These are phyloP conservation scores for Trichosporon asahii DNA, from an alignment of 1,284 basidiomycete genomes.

Conservation along the genomic window DNA sequence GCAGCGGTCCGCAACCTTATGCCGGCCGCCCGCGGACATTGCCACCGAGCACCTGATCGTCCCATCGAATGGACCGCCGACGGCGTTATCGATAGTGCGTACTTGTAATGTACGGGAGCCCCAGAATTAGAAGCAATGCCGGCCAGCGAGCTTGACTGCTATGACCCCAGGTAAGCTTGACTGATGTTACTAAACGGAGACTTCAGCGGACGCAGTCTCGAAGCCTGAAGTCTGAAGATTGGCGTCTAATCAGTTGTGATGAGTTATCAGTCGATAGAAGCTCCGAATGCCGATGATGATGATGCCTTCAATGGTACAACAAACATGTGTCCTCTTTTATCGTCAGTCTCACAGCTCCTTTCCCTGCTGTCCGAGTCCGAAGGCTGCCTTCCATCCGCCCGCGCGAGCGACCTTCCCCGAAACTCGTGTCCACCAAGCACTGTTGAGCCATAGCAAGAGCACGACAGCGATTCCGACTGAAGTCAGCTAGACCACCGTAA, in stretches of 20 bases:
- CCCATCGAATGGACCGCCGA: not conserved
- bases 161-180: too few relatives aligned
- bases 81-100: too few relatives aligned
- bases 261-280: not conserved
- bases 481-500: too few relatives aligned
- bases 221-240: too few relatives aligned
- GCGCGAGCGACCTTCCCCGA: not conserved
- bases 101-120: too few relatives aligned
- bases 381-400: constrained; percentile 18
- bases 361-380: not conserved
- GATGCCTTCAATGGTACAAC: not conserved
- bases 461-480: constrained; percentile 25
- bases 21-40: not conserved
- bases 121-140: too few relatives aligned
- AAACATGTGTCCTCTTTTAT: not conserved
- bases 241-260: too few relatives aligned
- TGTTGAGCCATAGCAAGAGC: constrained; percentile 27
- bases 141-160: too few relatives aligned
- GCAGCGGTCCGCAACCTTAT: constrained; percentile 6
- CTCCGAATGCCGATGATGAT: not conserved
- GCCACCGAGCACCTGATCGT: constrained; percentile 8
- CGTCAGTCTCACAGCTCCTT: not conserved
- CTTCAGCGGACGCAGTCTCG: too few relatives aligned
- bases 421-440: constrained; percentile 26
- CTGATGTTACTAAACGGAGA: too few relatives aligned